A percentile compares a stretch with the other conserved stretches of the same genome.
phyloP scores from a whole-genome alignment of 2,329 filamentous ascomycete species.

The Apiospora malaysiana region DNA sequence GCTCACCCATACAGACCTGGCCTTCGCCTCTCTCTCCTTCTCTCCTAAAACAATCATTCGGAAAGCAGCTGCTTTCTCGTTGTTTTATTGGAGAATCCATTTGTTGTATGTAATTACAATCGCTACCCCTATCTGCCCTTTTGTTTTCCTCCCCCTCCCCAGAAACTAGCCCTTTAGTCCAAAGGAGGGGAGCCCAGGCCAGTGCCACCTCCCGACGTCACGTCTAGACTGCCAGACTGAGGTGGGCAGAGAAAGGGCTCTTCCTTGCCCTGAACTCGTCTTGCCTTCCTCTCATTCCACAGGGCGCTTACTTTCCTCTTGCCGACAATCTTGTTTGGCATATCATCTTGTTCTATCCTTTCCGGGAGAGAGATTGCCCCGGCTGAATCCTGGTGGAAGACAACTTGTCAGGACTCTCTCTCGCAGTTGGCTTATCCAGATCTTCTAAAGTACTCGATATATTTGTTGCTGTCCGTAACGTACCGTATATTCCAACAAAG shows the following conservation, averaged over 20 bases:
- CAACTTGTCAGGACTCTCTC: background rate
- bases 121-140: conserved; percentile 5
- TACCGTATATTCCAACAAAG: conserved; percentile 2
- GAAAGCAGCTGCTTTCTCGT: background rate
- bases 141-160: background rate
- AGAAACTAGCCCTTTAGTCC: conserved; percentile 8
- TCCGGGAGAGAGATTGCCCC: background rate
- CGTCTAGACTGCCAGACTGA: conserved; percentile 2
- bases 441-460: conserved; percentile 14
- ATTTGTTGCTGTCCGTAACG: conserved; percentile 12
- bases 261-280: conserved; percentile 8
- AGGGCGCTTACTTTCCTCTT: background rate
- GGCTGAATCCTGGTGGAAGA: background rate
- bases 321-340: background rate
- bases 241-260: background rate
- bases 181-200: conserved; percentile 13
- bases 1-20: conserved; percentile 3
- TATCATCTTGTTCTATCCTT: background rate
- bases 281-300: conserved; percentile 15
- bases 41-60: background rate
- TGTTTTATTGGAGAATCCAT: background rate
- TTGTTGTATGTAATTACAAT: conserved; percentile 16
- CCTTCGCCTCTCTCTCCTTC: background rate
- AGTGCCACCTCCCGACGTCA: conserved; percentile 14
- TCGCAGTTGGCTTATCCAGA: conserved; percentile 11